Conservation (phyloP, 2,329 filamentous ascomycete species). For the Nemania sp. region DNA sequence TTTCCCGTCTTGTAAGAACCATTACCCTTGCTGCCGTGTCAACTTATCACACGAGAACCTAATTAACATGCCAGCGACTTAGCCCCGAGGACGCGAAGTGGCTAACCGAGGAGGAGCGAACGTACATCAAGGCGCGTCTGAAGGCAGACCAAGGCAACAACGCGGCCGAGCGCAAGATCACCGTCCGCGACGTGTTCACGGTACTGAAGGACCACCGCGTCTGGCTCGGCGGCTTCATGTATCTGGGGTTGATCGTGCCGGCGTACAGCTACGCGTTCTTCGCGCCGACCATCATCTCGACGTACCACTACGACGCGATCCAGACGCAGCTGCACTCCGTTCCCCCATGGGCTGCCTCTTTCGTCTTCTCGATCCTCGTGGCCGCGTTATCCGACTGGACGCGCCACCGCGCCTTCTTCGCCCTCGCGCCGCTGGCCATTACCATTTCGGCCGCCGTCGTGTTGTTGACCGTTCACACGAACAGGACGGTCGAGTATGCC, state of each 20-base stretch:
- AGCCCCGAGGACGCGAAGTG: constrained; percentile 72
- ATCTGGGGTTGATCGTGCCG: constrained; percentile 77
- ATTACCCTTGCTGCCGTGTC: background rate
- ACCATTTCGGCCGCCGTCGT: constrained; percentile 76
- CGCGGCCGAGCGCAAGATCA: constrained; percentile 64
- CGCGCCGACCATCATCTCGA: constrained; percentile 69
- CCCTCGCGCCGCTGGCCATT: constrained; percentile 68
- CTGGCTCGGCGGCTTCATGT: constrained; percentile 77
- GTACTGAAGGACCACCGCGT: constrained; percentile 77
- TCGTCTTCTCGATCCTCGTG: constrained; percentile 75
- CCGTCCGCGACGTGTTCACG: constrained; percentile 57
- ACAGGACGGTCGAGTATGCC: constrained; percentile 70
- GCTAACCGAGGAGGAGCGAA: constrained; percentile 70
- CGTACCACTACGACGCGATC: constrained; percentile 64
- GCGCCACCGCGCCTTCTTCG: constrained; percentile 75
- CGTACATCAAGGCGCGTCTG: constrained; percentile 67
- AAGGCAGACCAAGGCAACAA: constrained; percentile 69
- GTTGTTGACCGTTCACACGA: constrained; percentile 70
- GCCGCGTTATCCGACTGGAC: constrained; percentile 72
- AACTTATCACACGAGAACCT: too few species aligned
- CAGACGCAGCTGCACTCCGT: constrained; percentile 62
- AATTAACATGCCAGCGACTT: background rate
- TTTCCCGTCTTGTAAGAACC: constrained; percentile 66
- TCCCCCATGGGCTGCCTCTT: constrained; percentile 68
- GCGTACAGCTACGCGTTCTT: constrained; percentile 81